Conservation (phyloP, 2,329 filamentous ascomycete species). For the Alternaria solani region DNA sequence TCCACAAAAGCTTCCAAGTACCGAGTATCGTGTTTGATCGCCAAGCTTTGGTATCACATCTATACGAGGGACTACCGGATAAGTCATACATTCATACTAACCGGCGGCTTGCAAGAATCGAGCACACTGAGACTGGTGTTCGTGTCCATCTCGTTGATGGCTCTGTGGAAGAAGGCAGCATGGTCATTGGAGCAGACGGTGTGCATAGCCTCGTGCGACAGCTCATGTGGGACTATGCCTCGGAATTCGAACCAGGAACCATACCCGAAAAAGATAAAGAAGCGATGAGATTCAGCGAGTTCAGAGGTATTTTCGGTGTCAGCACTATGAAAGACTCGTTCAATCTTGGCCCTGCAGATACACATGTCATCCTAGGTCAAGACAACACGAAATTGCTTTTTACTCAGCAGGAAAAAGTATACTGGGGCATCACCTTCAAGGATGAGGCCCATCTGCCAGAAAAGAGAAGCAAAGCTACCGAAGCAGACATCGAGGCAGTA, state of each 20-base stretch:
- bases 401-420: slow-evolving; percentile 28
- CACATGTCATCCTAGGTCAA: slow-evolving; percentile 26
- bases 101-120: slow-evolving; percentile 22
- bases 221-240: slow-evolving; percentile 35
- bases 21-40: slow-evolving; percentile 26
- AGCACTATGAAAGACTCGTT: slow-evolving; percentile 25
- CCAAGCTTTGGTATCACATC: slow-evolving; percentile 24
- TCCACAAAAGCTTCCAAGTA: slow-evolving; percentile 11
- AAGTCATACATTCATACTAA: slow-evolving; percentile 26
- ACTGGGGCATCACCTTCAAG: slow-evolving; percentile 24
- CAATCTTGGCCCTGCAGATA: slow-evolving; percentile 35
- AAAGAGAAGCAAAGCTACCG: slow-evolving; percentile 4
- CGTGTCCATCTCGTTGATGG: slow-evolving; percentile 27
- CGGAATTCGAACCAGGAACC: slow-evolving; percentile 2
- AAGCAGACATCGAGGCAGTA: slow-evolving; percentile 41
- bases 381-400: slow-evolving; percentile 39
- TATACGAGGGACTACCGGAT: slow-evolving; percentile 31
- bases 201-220: slow-evolving; percentile 29
- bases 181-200: slow-evolving; percentile 38
- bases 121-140: slow-evolving; percentile 23
- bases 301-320: slow-evolving; percentile 24
- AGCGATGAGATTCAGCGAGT: slow-evolving; percentile 19
- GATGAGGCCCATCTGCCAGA: slow-evolving; percentile 19
- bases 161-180: slow-evolving; percentile 25
- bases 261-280: slow-evolving; percentile 18